These are phyloP conservation scores for Aspergillus quadrilineatus DNA, from an alignment of 2,329 filamentous ascomycete genomes.

Conservation along the genomic window DNA sequence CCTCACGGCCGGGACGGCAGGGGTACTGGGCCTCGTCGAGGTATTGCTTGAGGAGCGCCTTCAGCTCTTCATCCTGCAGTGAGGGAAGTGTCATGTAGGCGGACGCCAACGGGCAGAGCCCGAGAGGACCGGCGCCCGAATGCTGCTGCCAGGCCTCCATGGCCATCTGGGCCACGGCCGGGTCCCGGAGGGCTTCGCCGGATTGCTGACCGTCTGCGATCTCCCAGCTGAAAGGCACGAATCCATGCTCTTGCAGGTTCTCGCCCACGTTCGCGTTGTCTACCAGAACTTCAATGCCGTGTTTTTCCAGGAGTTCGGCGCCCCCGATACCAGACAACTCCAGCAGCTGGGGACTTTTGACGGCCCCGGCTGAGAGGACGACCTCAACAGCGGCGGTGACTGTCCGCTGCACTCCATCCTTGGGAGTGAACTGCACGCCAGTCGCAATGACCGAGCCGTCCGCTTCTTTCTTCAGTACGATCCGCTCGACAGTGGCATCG, in stretches of 20 bases:
- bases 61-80: neutral
- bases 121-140: neutral
- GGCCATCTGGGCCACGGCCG: slow-evolving; percentile 17
- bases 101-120: neutral
- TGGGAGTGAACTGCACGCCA: neutral
- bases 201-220: slow-evolving; percentile 25
- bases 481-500: slow-evolving; percentile 46
- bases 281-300: slow-evolving; percentile 46
- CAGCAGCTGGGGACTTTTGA: slow-evolving; percentile 57
- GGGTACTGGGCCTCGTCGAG: neutral
- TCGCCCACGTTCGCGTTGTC: slow-evolving; percentile 49
- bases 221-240: slow-evolving; percentile 22
- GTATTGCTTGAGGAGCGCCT: neutral
- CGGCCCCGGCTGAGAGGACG: slow-evolving; percentile 59
- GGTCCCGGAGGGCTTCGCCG: slow-evolving; percentile 23
- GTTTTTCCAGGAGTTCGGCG: slow-evolving; percentile 40
- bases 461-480: slow-evolving; percentile 26
- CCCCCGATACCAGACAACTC: slow-evolving; percentile 63
- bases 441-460: neutral
- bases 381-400: slow-evolving; percentile 48
- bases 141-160: slow-evolving; percentile 26
- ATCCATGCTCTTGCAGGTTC: slow-evolving; percentile 51
- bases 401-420: slow-evolving; percentile 26
- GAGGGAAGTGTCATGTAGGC: neutral
- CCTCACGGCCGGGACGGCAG: neutral